These are phyloP conservation scores for Ustilago xerochloae DNA, from an alignment of 1,284 basidiomycete genomes.

Conservation along the genomic window DNA sequence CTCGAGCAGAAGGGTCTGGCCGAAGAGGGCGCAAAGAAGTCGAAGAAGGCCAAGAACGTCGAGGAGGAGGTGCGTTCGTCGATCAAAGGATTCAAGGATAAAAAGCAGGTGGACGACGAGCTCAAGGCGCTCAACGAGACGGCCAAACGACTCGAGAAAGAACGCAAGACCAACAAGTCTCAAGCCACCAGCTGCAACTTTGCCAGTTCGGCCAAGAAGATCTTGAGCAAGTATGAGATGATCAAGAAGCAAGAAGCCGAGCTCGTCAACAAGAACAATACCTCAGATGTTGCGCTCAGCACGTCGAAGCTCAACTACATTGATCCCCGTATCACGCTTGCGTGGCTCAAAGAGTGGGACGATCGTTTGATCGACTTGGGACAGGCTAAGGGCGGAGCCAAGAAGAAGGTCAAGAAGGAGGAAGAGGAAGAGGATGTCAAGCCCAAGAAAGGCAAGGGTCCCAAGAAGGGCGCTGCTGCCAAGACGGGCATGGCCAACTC, in stretches of 20 bases:
- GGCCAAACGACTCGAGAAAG: slow-evolving; percentile 80
- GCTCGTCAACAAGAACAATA: slow-evolving; percentile 64
- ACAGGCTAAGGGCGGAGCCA: slow-evolving; percentile 28
- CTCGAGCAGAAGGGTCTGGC: slow-evolving; percentile 47
- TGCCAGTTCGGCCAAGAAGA: slow-evolving; percentile 74
- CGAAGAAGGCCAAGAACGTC: slow-evolving; percentile 52
- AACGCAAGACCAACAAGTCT: slow-evolving; percentile 82
- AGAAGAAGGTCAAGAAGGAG: slow-evolving; percentile 55
- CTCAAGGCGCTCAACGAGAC: slow-evolving; percentile 80
- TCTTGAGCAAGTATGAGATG: slow-evolving; percentile 70
- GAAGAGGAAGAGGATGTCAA: slow-evolving; percentile 53
- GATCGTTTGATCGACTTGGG: slow-evolving; percentile 44
- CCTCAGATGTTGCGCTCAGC: slow-evolving; percentile 63
- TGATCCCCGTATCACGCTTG: slow-evolving; percentile 66
- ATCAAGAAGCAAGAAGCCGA: slow-evolving; percentile 65
- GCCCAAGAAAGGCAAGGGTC: slow-evolving; percentile 19
- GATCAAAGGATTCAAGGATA: slow-evolving; percentile 55
- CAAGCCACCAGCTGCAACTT: slow-evolving; percentile 70
- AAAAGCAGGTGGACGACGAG: slow-evolving; percentile 71
- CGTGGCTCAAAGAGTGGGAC: slow-evolving; percentile 68
- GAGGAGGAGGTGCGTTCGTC: slow-evolving; percentile 53
- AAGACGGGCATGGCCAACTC: slow-evolving; percentile 44
- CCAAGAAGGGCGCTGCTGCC: slow-evolving; percentile 35
- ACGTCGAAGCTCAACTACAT: slow-evolving; percentile 68
- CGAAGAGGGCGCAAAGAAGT: slow-evolving; percentile 47